A percentile compares a stretch with the other conserved stretches of the same genome.
Conservation (phyloP, 2,329 filamentous ascomycete genomes). For the Talaromyces piceae region DNA sequence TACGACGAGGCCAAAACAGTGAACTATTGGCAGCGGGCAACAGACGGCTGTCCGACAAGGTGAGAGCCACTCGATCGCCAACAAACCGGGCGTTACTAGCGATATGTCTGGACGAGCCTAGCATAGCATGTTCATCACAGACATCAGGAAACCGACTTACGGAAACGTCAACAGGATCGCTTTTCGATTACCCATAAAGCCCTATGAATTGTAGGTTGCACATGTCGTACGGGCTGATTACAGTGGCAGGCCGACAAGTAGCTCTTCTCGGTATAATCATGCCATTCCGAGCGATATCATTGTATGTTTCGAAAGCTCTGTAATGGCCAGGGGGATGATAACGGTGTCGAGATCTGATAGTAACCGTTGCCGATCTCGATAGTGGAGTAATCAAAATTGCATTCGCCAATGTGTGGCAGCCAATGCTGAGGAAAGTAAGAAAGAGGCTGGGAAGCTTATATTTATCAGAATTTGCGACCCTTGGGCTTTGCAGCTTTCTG, state of each 20-base stretch:
- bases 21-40: slow-evolving; percentile 77
- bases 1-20: slow-evolving; percentile 76
- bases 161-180: slow-evolving; percentile 68
- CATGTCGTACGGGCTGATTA: slow-evolving; percentile 57
- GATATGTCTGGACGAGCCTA: slow-evolving; percentile 25
- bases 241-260: slow-evolving; percentile 47
- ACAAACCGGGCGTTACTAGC: slow-evolving; percentile 63
- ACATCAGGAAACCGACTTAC: too few relatives aligned
- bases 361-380: slow-evolving; percentile 21
- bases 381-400: slow-evolving; percentile 53
- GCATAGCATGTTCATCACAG: not conserved
- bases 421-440: slow-evolving; percentile 66
- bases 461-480: too few relatives aligned
- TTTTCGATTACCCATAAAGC: slow-evolving; percentile 67
- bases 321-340: slow-evolving; percentile 53
- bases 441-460: slow-evolving; percentile 59
- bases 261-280: slow-evolving; percentile 42
- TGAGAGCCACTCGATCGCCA: slow-evolving; percentile 66
- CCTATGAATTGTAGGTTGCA: slow-evolving; percentile 70
- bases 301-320: slow-evolving; percentile 52
- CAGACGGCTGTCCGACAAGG: slow-evolving; percentile 61
- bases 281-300: slow-evolving; percentile 50
- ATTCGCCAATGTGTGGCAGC: slow-evolving; percentile 45
- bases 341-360: slow-evolving; percentile 39
- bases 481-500: too few relatives aligned